Conservation (phyloP, 2,329 filamentous ascomycete genomes). For the Epichloe aotearoae region DNA sequence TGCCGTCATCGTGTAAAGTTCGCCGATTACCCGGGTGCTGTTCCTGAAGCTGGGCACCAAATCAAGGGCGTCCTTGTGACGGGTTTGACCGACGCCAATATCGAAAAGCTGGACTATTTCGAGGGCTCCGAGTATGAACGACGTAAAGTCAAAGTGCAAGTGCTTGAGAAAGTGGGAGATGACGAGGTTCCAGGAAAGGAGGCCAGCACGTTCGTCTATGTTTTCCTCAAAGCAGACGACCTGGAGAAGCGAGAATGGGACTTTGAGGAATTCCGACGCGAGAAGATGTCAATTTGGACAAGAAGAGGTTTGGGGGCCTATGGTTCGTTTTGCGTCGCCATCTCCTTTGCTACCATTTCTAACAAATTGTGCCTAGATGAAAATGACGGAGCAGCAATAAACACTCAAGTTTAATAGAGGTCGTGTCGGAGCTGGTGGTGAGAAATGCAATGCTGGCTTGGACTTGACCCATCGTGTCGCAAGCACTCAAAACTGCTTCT, state of each 20-base stretch:
- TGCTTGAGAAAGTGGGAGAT: constrained; percentile 29
- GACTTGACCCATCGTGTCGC: neutral
- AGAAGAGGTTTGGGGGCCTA: constrained; percentile 32
- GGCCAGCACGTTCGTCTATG: constrained; percentile 48
- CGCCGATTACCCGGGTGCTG: constrained; percentile 73
- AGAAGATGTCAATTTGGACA: constrained; percentile 51
- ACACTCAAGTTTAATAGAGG: neutral
- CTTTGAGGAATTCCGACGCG: constrained; percentile 65
- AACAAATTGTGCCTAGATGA: constrained; percentile 9
- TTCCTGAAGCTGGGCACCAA: constrained; percentile 37
- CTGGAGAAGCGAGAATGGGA: constrained; percentile 77
- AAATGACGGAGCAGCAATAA: constrained; percentile 8
- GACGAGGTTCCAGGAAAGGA: constrained; percentile 28
- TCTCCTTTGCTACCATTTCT: neutral
- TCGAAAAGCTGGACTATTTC: constrained; percentile 65
- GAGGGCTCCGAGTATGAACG: constrained; percentile 66
- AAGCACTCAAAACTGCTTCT: neutral
- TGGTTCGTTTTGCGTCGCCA: constrained; percentile 18
- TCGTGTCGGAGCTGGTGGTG: too few species aligned
- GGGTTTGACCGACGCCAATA: constrained; percentile 65
- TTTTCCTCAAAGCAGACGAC: constrained; percentile 36
- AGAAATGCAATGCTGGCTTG: neutral
- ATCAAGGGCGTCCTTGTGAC: constrained; percentile 68
- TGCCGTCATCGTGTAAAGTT: constrained; percentile 54
- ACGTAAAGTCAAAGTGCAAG: constrained; percentile 38